These are phyloP conservation scores for Akebia trifoliata DNA, from an alignment of 164 flowering plant genomes.

Conservation along the genomic window DNA sequence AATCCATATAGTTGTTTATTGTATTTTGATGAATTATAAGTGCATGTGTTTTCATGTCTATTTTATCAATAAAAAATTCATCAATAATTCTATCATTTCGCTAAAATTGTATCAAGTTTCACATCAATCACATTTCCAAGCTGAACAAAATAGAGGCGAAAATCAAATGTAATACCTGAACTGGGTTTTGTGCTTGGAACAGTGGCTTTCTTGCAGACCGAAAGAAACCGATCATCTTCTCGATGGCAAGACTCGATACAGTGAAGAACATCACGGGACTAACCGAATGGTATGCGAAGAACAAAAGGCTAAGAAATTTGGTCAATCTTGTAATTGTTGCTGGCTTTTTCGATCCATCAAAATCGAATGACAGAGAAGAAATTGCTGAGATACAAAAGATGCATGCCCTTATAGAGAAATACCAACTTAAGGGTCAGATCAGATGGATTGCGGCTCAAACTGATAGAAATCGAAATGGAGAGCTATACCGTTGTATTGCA, in stretches of 20 bases:
- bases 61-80: no score
- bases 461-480: constrained; percentile 71
- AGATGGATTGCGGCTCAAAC: constrained; percentile 97
- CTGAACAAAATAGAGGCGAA: no score
- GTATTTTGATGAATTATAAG: no score
- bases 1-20: no score
- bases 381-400: constrained; percentile 79
- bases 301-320: constrained; percentile 57
- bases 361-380: constrained; percentile 93
- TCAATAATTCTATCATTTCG: no score
- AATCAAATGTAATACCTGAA: constrained; percentile 15
- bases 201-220: constrained; percentile 79
- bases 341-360: constrained; percentile 76
- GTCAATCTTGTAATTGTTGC: constrained; percentile 87
- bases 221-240: constrained; percentile 88
- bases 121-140: no score
- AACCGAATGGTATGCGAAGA: constrained; percentile 86
- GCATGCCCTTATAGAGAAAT: constrained; percentile 63
- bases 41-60: no score
- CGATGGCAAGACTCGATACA: constrained; percentile 95
- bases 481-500: constrained; percentile 80
- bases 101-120: no score
- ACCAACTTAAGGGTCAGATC: constrained; percentile 71
- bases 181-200: constrained; percentile 19
- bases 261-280: constrained; percentile 88